phyloP scores from a whole-genome alignment of 805 yeast genomes.

The Barnettozyma sp. region DNA sequence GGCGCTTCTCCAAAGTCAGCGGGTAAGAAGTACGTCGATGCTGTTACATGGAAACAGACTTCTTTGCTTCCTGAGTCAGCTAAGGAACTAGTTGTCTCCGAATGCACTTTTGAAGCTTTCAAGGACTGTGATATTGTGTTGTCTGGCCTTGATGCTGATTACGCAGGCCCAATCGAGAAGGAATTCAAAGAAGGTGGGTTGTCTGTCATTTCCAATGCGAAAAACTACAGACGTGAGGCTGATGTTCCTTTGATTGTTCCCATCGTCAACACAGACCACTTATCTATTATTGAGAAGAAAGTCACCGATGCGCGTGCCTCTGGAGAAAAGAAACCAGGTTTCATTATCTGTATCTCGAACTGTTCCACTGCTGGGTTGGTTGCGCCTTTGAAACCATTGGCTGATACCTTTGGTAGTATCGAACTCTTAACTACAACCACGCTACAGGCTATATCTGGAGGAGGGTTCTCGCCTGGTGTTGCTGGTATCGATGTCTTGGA shows the following conservation, averaged over 20 bases:
- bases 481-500: slow-evolving; percentile 92
- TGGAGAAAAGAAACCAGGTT: slow-evolving; percentile 64
- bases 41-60: slow-evolving; percentile 93
- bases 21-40: slow-evolving; percentile 78
- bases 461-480: slow-evolving; percentile 97
- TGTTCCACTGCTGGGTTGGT: slow-evolving; percentile 98
- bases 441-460: slow-evolving; percentile 96
- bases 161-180: slow-evolving; percentile 88
- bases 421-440: slow-evolving; percentile 85
- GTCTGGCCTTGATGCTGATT: slow-evolving; percentile 89
- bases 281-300: slow-evolving; percentile 60
- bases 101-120: slow-evolving; percentile 72
- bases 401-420: slow-evolving; percentile 84
- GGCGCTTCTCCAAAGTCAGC: slow-evolving; percentile 96
- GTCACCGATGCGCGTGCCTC: slow-evolving; percentile 45
- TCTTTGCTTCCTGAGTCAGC: slow-evolving; percentile 67
- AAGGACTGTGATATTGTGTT: slow-evolving; percentile 90
- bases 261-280: slow-evolving; percentile 87
- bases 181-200: slow-evolving; percentile 77
- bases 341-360: slow-evolving; percentile 90
- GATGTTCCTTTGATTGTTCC: slow-evolving; percentile 94
- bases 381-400: slow-evolving; percentile 93
- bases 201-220: slow-evolving; percentile 88
- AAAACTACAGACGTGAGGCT: slow-evolving; percentile 83
- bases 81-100: slow-evolving; percentile 57